These are phyloP conservation scores for Rhizoclosmatium globosum DNA, from an alignment of 192 early-diverging fungal genomes.

Conservation along the genomic window DNA sequence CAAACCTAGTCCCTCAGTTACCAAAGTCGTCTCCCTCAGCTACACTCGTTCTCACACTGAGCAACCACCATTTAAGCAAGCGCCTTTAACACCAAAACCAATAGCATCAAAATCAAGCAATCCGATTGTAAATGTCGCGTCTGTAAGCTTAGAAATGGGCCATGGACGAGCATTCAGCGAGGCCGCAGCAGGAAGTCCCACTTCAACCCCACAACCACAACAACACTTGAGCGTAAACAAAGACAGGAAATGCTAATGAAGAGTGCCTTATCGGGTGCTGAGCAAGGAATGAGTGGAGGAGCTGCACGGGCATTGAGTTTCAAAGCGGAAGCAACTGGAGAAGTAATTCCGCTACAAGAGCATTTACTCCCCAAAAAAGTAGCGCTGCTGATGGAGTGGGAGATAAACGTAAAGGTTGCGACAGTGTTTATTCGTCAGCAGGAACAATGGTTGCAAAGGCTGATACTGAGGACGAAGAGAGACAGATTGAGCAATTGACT, in stretches of 20 bases:
- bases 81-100: no score
- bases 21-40: neutral
- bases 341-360: neutral
- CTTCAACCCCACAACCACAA: neutral
- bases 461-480: constrained; percentile 7
- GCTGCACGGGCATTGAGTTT: neutral
- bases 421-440: neutral
- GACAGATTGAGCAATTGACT: constrained; percentile 20
- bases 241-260: neutral
- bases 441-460: constrained; percentile 31
- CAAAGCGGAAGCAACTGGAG: constrained; percentile 10
- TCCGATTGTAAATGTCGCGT: no score
- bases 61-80: neutral
- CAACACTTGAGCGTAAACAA: neutral
- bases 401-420: no score
- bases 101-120: no score
- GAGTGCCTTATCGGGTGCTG: neutral
- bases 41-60: neutral
- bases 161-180: no score
- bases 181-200: no score
- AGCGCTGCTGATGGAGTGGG: no score
- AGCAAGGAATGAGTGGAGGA: neutral
- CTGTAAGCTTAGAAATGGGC: no score
- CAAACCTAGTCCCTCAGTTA: no score
- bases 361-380: neutral